These are phyloP conservation scores for Lichtheimia hyalospora DNA, from an alignment of 371 early-diverging fungal species.

Conservation along the genomic window DNA sequence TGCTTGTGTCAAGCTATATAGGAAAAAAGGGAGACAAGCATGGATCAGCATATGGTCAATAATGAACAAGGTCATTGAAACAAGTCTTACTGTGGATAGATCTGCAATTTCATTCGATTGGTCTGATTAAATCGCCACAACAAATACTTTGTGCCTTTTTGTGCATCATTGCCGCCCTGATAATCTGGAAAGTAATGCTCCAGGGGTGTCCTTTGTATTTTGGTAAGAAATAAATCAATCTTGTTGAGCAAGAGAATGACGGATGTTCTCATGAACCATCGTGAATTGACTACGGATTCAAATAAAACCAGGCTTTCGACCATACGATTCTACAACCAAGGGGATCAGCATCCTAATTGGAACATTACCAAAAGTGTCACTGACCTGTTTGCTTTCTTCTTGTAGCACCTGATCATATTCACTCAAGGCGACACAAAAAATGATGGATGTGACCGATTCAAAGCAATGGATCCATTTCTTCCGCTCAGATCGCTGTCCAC, in stretches of 20 bases:
- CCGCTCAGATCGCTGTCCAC: slow-evolving; percentile 78
- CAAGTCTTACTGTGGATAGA: slow-evolving; percentile 67
- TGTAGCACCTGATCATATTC: slow-evolving; percentile 74
- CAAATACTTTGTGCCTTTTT: slow-evolving; percentile 69
- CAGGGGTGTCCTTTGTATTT: slow-evolving; percentile 60
- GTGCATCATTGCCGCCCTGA: slow-evolving; percentile 60
- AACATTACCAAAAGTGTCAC: not conserved
- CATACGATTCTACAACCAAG: slow-evolving; percentile 62
- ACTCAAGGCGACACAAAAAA: slow-evolving; percentile 67
- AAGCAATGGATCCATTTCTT: slow-evolving; percentile 95
- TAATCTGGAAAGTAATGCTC: slow-evolving; percentile 72
- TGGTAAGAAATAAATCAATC: slow-evolving; percentile 70
- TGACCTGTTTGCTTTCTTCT: slow-evolving; percentile 64
- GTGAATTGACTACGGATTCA: slow-evolving; percentile 68
- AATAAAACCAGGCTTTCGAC: slow-evolving; percentile 72
- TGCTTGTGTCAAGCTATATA: slow-evolving; percentile 60
- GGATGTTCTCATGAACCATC: slow-evolving; percentile 66
- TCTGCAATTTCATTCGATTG: slow-evolving; percentile 65
- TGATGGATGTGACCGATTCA: slow-evolving; percentile 73
- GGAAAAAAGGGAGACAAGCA: not conserved
- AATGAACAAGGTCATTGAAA: not conserved
- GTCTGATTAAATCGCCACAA: slow-evolving; percentile 67
- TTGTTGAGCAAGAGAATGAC: slow-evolving; percentile 81
- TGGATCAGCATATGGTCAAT: not conserved
- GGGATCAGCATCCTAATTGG: not conserved